Base-by-base conservation (phyloP, 2,329 filamentous ascomycete species). In the Dendryphion nanum region DNA sequence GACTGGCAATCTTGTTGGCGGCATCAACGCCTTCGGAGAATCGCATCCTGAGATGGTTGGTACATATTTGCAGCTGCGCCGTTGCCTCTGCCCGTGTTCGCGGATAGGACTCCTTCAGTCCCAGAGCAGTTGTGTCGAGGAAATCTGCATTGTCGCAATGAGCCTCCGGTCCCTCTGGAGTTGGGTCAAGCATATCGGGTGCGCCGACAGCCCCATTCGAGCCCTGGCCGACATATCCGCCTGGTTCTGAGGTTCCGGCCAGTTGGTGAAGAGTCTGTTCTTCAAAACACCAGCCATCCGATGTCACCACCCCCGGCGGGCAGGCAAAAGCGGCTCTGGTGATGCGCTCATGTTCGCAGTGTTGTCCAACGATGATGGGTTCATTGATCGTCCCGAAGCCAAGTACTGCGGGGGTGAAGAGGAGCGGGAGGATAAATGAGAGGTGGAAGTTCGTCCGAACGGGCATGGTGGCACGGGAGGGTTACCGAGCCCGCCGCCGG, bases 91-190 rank as follows among this genome's bases (percentile, higher is more conserved):
- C 37, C 2, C 52, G 40, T 4, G 50, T 48, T 12, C 45, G 50
- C 8, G 52, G 52, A 40, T 56, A 56, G n/a, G 28, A 31, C 3
- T 30, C 35, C 1, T 32, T 38, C 7, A 54, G 10, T n/a, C 42
- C 39, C 4, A 50, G 40, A 2, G 47, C 33, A 8, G 38, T 33
- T 13, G 47, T 26, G 15, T 56, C 50, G n/a, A 56, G 28, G 35
- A 53, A 56, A 37, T 56, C 52, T 4, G 52, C 52, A 31, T 56
- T 53, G 24, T 56, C 52, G 45, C 52, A 56, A 26, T 56, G 52
- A 19, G 52, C 52, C 17, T 56, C 49, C 21, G 52, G 47, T 14
- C 51, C 52, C 38, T 56, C 52, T 2, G 51, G 51, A 16, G 38
- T 39, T 1, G 52, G 52, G 29, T 53, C 50, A 2, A 56, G 42